These are phyloP conservation scores for Diaporthe sp. DNA, from an alignment of 2,329 filamentous ascomycete species.

Conservation along the genomic window DNA sequence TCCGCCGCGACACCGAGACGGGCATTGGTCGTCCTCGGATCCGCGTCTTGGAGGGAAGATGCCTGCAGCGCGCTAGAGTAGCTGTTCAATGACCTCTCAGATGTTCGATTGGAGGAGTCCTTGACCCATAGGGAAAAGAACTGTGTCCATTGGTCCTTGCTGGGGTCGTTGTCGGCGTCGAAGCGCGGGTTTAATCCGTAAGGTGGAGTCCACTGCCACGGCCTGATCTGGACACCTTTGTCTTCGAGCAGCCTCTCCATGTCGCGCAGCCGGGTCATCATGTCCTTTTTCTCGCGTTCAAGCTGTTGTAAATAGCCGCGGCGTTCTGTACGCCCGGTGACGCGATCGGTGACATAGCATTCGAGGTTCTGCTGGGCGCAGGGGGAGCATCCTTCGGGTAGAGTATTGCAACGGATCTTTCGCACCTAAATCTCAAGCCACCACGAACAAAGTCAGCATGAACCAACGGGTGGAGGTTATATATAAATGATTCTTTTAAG, in stretches of 20 bases:
- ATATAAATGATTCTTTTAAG: not conserved
- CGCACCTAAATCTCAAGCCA: constrained; percentile 67
- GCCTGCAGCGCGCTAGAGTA: constrained; percentile 11
- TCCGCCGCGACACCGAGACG: constrained; percentile 76
- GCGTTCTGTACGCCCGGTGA: constrained; percentile 83
- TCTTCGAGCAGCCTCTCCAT: constrained; percentile 76
- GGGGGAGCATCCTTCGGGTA: constrained; percentile 84
- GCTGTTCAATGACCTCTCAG: constrained; percentile 40
- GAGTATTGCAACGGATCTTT: constrained; percentile 89
- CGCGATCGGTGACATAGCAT: constrained; percentile 88
- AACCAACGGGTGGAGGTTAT: not conserved
- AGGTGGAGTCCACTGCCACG: constrained; percentile 56
- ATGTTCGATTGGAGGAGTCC: constrained; percentile 52
- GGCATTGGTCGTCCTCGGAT: constrained; percentile 66
- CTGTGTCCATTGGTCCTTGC: constrained; percentile 53
- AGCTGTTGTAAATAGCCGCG: constrained; percentile 84
- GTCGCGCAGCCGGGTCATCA: constrained; percentile 76
- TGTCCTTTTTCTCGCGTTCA: constrained; percentile 78
- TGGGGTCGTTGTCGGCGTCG: constrained; percentile 47
- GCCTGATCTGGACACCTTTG: constrained; percentile 71
- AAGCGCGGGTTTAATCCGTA: constrained; percentile 47
- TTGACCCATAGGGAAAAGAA: constrained; percentile 53
- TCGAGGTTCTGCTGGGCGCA: constrained; percentile 82
- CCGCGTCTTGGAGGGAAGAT: constrained; percentile 36
- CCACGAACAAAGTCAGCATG: constrained; percentile 5